Evolutionary conservation across 2,329 filamentous ascomycete genomes (phyloP).

Genomic region (Colletotrichum chlorophyti): DNA sequence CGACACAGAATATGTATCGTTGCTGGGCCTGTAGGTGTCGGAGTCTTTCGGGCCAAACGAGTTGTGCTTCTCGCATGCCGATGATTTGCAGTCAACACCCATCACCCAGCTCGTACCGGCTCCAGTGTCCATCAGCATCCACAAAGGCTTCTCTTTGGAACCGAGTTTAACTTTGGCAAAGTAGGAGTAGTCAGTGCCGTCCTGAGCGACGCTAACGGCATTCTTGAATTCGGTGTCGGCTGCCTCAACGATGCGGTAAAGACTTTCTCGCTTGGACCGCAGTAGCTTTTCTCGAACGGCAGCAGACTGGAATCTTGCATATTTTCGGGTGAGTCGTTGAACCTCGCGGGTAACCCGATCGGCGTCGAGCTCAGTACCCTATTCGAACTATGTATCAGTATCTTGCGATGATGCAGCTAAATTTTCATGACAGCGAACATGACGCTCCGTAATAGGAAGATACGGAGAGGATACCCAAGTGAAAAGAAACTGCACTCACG

Average conservation of each 20-base stretch:
- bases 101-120: constrained; percentile 85
- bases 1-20: constrained; percentile 65
- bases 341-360: constrained; percentile 47
- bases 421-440: no score
- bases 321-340: constrained; percentile 47
- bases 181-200: constrained; percentile 71
- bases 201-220: constrained; percentile 65
- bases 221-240: constrained; percentile 51
- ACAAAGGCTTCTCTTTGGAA: constrained; percentile 58
- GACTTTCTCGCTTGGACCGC: constrained; percentile 47
- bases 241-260: constrained; percentile 55
- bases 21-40: constrained; percentile 61
- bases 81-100: constrained; percentile 69
- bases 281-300: constrained; percentile 28
- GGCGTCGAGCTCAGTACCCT: constrained; percentile 39
- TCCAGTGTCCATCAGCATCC: constrained; percentile 71
- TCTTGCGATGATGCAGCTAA: no score
- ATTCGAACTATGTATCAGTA: constrained; percentile 36
- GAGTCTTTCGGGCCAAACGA: constrained; percentile 74
- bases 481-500: neutral
- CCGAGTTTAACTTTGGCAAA: constrained; percentile 66
- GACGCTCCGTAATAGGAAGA: no score
- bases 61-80: constrained; percentile 73
- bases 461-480: no score
- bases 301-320: constrained; percentile 36